Conservation (phyloP, 2,329 filamentous ascomycete species). For the Fusarium camptoceras region DNA sequence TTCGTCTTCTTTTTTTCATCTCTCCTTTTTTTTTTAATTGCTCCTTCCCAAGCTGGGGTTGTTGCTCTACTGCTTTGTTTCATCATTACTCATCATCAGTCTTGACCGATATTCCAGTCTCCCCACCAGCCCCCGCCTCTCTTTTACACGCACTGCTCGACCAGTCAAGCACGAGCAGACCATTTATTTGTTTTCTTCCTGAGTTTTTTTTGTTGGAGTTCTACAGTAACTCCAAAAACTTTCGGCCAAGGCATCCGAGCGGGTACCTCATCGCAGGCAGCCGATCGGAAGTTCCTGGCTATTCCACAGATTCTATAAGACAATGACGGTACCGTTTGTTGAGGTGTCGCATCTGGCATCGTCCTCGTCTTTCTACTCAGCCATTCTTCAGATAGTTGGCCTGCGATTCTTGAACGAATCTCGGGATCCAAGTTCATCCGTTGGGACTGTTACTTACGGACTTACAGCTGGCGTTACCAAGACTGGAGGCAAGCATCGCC, state of each 20-base stretch:
- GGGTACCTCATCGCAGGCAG: slow-evolving; percentile 40
- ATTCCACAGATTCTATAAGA: slow-evolving; percentile 35
- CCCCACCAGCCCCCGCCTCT: slow-evolving; percentile 29
- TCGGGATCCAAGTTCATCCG: slow-evolving; percentile 48
- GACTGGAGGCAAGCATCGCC: slow-evolving; percentile 35
- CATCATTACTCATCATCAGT: slow-evolving; percentile 36
- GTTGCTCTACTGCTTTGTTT: slow-evolving; percentile 25
- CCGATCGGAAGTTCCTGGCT: slow-evolving; percentile 36
- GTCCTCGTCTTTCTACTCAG: slow-evolving; percentile 85
- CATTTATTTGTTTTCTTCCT: slow-evolving; percentile 21
- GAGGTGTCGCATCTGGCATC: slow-evolving; percentile 82
- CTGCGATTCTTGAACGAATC: slow-evolving; percentile 66
- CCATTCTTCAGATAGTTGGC: slow-evolving; percentile 81
- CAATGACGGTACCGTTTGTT: slow-evolving; percentile 61
- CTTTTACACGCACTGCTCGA: slow-evolving; percentile 23
- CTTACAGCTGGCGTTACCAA: slow-evolving; percentile 36
- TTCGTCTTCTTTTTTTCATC: slow-evolving; percentile 14
- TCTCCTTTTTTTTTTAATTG: slow-evolving; percentile 5
- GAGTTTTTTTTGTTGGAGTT: slow-evolving; percentile 29
- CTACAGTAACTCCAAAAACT: slow-evolving; percentile 27
- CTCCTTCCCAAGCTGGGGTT: slow-evolving; percentile 6
- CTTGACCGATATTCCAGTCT: slow-evolving; percentile 42
- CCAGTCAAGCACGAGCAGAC: slow-evolving; percentile 36
- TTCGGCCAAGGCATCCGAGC: slow-evolving; percentile 38
- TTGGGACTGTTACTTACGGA: slow-evolving; percentile 57